Evolutionary conservation across 345 rosid species (phyloP).

Genomic region (Arabis alpina): DNA sequence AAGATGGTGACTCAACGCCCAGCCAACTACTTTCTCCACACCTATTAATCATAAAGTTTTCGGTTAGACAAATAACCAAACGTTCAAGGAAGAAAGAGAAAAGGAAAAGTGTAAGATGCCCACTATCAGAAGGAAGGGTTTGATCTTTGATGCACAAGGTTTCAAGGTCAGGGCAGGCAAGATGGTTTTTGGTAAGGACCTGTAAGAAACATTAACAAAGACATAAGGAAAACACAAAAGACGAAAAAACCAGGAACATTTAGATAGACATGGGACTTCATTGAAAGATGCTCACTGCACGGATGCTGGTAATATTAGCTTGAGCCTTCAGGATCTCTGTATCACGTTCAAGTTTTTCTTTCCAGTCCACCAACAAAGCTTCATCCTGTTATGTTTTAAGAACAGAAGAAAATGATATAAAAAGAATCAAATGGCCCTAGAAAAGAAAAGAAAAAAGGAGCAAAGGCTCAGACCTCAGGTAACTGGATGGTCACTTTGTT

Average conservation of each 20-base stretch:
- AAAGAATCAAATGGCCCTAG: slow-evolving; percentile 9
- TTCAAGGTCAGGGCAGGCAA: slow-evolving; percentile 80
- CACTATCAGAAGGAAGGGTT: slow-evolving; percentile 76
- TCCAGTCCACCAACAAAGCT: slow-evolving; percentile 86
- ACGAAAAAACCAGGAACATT: slow-evolving; percentile 11
- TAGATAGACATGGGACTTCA: slow-evolving; percentile 3
- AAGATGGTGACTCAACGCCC: slow-evolving; percentile 81
- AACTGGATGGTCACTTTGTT: slow-evolving; percentile 89
- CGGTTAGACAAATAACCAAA: slow-evolving; percentile 12
- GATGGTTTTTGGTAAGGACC: slow-evolving; percentile 68
- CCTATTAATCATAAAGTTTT: slow-evolving; percentile 46
- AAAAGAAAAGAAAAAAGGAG: not conserved
- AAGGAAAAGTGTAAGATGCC: slow-evolving; percentile 27
- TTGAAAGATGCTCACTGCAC: slow-evolving; percentile 58
- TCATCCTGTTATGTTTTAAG: slow-evolving; percentile 67
- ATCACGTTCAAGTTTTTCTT: slow-evolving; percentile 90
- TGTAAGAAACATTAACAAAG: slow-evolving; percentile 40
- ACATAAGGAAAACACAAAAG: slow-evolving; percentile 15
- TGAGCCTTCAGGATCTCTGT: slow-evolving; percentile 80
- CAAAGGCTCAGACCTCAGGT: slow-evolving; percentile 70
- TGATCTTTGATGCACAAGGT: slow-evolving; percentile 78
- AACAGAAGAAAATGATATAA: slow-evolving; percentile 26
- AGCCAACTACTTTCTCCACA: slow-evolving; percentile 92
- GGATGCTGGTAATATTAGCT: slow-evolving; percentile 68
- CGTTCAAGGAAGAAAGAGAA: slow-evolving; percentile 12